These are phyloP conservation scores for Termitomyces sp. DNA, from an alignment of 768 basidiomycete genomes.

Conservation along the genomic window DNA sequence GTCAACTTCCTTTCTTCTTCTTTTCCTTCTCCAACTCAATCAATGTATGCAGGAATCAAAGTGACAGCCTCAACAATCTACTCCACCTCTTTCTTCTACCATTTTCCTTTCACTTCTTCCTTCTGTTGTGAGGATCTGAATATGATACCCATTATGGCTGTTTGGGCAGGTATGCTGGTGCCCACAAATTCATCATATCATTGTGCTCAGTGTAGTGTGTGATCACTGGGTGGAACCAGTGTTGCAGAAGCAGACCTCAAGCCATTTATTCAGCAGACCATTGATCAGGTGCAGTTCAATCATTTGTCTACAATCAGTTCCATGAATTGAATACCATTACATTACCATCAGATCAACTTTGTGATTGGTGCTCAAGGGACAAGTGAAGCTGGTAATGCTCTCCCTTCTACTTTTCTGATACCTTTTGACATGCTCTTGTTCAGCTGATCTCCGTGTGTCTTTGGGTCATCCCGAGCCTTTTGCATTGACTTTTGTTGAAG, in stretches of 20 bases:
- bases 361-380: too few relatives aligned
- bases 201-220: not conserved
- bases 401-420: not conserved
- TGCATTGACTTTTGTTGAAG: constrained; percentile 44
- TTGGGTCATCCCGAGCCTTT: constrained; percentile 56
- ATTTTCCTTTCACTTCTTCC: too few relatives aligned
- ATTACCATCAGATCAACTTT: too few relatives aligned
- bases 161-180: constrained; percentile 43
- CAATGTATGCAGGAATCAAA: too few relatives aligned
- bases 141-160: constrained; percentile 60
- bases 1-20: too few relatives aligned
- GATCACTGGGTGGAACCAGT: constrained; percentile 40
- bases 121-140: constrained; percentile 54
- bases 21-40: too few relatives aligned
- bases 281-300: too few relatives aligned
- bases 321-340: too few relatives aligned
- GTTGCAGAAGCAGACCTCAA: constrained; percentile 39
- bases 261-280: constrained; percentile 54
- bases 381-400: constrained; percentile 30
- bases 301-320: too few relatives aligned
- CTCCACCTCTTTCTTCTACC: too few relatives aligned
- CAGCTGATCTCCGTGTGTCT: constrained; percentile 52
- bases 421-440: not conserved
- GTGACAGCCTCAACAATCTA: too few relatives aligned
- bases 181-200: not conserved